phyloP scores from a whole-genome alignment of 805 yeast genomes.

The Saccharomycopsis capsularis region DNA sequence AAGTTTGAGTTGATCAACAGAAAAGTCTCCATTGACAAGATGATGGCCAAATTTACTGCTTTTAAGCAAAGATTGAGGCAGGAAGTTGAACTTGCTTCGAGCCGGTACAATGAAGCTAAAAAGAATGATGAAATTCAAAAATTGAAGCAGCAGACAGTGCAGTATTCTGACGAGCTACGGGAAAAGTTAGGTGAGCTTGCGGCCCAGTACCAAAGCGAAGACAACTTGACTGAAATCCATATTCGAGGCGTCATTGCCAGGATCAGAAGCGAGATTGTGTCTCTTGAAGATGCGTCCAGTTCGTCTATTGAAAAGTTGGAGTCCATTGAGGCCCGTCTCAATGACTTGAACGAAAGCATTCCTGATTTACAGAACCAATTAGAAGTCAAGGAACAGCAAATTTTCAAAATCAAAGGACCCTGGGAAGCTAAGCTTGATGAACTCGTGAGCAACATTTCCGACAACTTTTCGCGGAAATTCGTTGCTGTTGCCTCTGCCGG shows the following conservation, averaged over 20 bases:
- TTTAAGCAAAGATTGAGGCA: constrained; percentile 26
- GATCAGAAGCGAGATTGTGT: constrained; percentile 40
- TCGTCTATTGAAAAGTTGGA: constrained; percentile 33
- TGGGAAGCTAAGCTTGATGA: constrained; percentile 61
- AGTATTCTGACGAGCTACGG: constrained; percentile 35
- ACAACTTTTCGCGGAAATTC: constrained; percentile 60
- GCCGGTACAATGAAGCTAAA: constrained; percentile 24
- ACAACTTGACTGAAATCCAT: constrained; percentile 33
- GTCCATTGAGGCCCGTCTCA: constrained; percentile 25
- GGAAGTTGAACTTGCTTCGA: constrained; percentile 28
- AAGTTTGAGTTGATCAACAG: constrained; percentile 37
- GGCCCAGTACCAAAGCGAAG: constrained; percentile 30
- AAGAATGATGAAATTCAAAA: constrained; percentile 25
- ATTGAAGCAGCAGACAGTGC: constrained; percentile 28
- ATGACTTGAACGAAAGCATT: constrained; percentile 22
- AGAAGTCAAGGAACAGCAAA: constrained; percentile 28
- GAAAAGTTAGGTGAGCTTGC: constrained; percentile 36
- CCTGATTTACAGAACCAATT: constrained; percentile 25
- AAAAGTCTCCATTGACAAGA: constrained; percentile 27
- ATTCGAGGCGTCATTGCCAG: constrained; percentile 36
- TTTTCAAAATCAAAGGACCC: constrained; percentile 32
- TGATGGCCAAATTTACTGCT: constrained; percentile 28
- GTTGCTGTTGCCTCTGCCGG: constrained; percentile 80
- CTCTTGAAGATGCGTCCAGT: constrained; percentile 32
- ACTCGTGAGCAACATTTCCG: constrained; percentile 51